phyloP scores from a whole-genome alignment of 2,329 filamentous ascomycete species.

The Onygenales sp. region DNA sequence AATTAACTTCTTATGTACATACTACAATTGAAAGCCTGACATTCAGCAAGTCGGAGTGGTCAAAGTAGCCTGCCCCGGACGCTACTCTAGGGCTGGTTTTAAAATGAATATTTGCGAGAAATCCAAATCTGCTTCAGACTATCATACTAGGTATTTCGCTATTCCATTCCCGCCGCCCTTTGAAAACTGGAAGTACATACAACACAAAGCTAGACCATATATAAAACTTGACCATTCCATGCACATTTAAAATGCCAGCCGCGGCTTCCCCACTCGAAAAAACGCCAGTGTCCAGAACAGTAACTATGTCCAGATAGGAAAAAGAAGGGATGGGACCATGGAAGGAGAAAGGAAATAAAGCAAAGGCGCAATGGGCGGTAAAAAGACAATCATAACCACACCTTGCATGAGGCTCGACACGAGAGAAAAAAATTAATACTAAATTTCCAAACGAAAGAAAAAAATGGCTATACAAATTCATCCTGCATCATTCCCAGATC shows the following conservation, averaged over 20 bases:
- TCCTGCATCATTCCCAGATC: conserved; percentile 9
- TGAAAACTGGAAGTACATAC: neutral
- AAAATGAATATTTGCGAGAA: neutral
- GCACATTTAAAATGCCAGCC: neutral
- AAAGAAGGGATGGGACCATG: neutral
- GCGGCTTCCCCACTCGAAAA: neutral
- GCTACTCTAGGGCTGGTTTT: neutral
- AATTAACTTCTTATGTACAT: neutral
- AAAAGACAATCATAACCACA: neutral
- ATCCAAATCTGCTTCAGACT: neutral
- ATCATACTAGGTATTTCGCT: too few relatives aligned
- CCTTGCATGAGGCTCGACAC: neutral
- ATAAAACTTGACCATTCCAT: neutral
- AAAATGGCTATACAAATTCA: conserved; percentile 8
- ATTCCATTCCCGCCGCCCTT: neutral
- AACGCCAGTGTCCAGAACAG: neutral
- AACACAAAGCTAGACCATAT: neutral
- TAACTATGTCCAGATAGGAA: neutral
- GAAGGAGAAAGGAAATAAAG: neutral
- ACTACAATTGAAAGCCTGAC: neutral
- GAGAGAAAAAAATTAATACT: neutral
- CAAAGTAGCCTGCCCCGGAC: too few relatives aligned
- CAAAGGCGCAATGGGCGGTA: neutral
- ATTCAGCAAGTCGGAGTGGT: too few relatives aligned
- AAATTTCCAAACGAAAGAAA: neutral